Evolutionary conservation across 768 basidiomycete species (phyloP), one percentile per base, ranked within the genome.

Genomic region (Suillus subaureus): DNA sequence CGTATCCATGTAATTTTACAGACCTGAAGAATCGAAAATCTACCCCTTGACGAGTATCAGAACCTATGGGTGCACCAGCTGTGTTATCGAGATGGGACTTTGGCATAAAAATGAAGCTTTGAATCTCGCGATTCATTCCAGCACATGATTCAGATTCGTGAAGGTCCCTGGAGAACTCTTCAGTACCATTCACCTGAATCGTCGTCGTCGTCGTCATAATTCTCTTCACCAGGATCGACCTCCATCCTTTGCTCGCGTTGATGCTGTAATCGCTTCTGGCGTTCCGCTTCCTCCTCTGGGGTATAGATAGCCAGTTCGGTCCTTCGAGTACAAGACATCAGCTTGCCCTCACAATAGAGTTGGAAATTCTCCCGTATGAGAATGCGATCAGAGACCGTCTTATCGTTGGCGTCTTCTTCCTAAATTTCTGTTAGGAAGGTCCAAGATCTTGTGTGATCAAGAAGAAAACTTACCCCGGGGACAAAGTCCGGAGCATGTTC

Each of bases 401-500:
- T 75, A 0, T 75, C 71, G 9, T 73, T 70, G 13, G 72, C 63
- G 0, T 71, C 71, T 8, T 61, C 6, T 61, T 72, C 76, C 76
- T 75, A 54, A 21, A 15, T n/a, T 26, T 26, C 2, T 16, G n/a
- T 70, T 9, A 69, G 63, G 12, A 7, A 28, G 37, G 11, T 35
- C 13, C 11, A 6, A 47, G 16, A 13, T 23, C 23, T 49, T 49
- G 23, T 16, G 12, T 4, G 31, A 9, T 39, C 16, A 6, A 3
- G 15, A 4, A 21, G 43, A 62, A 49, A 6, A 16, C 43, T 47
- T 56, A 54, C 68, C 11, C 68, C 70, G 3, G 42, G 39, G 43
- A 64, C 26, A 0, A 66, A 66, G 4, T 16, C 60, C 3, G 28
- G 42, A 18, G 28, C 68, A 5, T 75, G 70, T 61, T 77, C 75